Base-by-base conservation (phyloP, 2,329 filamentous ascomycete genomes). In the Penicillium sp. region DNA sequence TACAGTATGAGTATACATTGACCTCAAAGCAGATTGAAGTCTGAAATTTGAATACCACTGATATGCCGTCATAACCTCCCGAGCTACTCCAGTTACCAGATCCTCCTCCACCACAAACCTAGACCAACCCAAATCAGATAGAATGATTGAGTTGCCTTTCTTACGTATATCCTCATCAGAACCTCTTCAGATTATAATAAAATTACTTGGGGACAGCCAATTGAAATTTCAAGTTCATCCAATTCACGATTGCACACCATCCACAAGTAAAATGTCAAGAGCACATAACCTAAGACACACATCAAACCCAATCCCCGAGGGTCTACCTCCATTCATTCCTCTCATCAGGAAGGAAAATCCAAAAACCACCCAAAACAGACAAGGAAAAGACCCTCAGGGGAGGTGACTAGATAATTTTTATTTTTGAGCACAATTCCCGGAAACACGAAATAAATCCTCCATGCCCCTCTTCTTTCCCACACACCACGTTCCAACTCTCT, bases 101-200 rank as follows among this genome's bases (percentile, higher is more conserved):
- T 33, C 7, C 30, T 37, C 9, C 13, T 1, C 15, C 13, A 37
- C 35, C 35, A 15, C 13, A 13, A 15, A 33, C 10, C 30, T 10
- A 15, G 13, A 37, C 35, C 12, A 37, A 6, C 13, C 17, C 17
- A 42, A 42, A 42, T 19, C n/a, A 37, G 38, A 42, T 42, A 8
- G 38, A 42, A 19, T 4, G 17, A 19, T 19, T 19, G 2, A 42
- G 1, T 10, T 33, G 28, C 30, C 10, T 65, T 66, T 59, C 59
- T 64, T 62, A 59, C 28, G 28, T 56, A 67, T 69, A 70, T 71
- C 69, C 68, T 70, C 67, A 3, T 28, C n/a, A 10, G 6, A 67
- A 71, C 67, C 68, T 67, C 56, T 68, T 60, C 58, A 5, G 10
- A 60, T 72, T n/a, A 67, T 68, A 73, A 70, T 72, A 70, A 70